Evolutionary conservation across 257 asterid genomes (phyloP).

Genomic region (Nicotiana otophora): DNA sequence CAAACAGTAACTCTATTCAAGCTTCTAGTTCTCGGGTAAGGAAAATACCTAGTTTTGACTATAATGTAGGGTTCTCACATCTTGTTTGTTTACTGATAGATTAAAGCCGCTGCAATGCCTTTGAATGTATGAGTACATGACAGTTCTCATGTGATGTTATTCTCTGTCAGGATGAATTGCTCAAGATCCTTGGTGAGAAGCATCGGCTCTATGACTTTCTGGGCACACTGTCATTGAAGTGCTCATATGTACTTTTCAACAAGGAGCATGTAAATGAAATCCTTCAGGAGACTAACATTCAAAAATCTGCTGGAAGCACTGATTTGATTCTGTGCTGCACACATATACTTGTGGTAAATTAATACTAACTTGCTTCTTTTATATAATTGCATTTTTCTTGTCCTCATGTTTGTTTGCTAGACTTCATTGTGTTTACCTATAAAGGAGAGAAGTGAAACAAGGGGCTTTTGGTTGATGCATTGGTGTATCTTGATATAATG

Average conservation of each 20-base stretch:
- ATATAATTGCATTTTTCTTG: neutral
- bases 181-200: slow-evolving; percentile 62
- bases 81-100: neutral
- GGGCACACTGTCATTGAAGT: slow-evolving; percentile 65
- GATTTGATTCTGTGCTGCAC: slow-evolving; percentile 81
- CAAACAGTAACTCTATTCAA: slow-evolving; percentile 49
- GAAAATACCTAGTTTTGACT: slow-evolving; percentile 6
- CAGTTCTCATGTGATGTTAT: slow-evolving; percentile 3
- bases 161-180: slow-evolving; percentile 63
- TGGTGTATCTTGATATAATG: too few relatives aligned
- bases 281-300: slow-evolving; percentile 61
- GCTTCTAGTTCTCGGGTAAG: slow-evolving; percentile 70
- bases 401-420: neutral
- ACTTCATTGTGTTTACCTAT: neutral
- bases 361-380: slow-evolving; percentile 10
- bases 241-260: slow-evolving; percentile 82
- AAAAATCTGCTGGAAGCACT: slow-evolving; percentile 66
- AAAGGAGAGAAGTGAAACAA: neutral
- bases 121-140: neutral
- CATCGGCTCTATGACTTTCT: slow-evolving; percentile 81
- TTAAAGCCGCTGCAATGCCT: neutral
- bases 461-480: neutral
- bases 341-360: slow-evolving; percentile 88
- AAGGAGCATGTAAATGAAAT: slow-evolving; percentile 84
- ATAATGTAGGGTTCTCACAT: neutral